Evolutionary conservation across 345 rosid genomes (phyloP), one percentile per base, ranked within the genome.

Genomic region (Lepidium sativum): DNA sequence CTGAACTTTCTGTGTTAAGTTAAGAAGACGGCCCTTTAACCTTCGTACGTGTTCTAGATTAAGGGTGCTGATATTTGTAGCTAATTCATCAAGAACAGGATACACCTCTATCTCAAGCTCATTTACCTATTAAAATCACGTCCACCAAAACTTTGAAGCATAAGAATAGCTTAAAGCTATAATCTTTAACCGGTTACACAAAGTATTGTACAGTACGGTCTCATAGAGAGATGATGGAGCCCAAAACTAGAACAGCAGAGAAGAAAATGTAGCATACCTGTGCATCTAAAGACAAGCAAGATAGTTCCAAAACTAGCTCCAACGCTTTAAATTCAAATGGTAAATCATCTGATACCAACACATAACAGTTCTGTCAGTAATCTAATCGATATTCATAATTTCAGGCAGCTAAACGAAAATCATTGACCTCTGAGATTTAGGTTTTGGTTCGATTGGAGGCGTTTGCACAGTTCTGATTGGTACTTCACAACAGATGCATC

Each of bases 321-420:
- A 94, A 79, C 21, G 99, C 95, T 77, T 81, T 86, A 71, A 94
- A 89, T 60, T 94, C 97, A 77, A 94, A 94, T 15, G 97, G 99
- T 63, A 94, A 80, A 81, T 94, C 96, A 82, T 94, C 99, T 94
- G 87, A 63, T 78, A 15, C 39, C 54, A 52, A 69, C 64, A 78
- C 47, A 33, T 56, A 42, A 72, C 33, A 42, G 37, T n/a, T 29
- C 54, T 2, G 20, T 70, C 9, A 80, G 80, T 67, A 74, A 57
- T 16, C 51, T 50, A 60, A 23, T 27, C 18, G 0, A 6, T 42
- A 50, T 33, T 27, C 61, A 41, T 9, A 43, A 38, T 9, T 21
- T 23, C 60, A 39, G 4, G 6, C 47, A 55, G 45, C 21, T 48
- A 42, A 2, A 38, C 32, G n/a, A 9, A 21, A 39, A 31, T 3